Conservation (phyloP, 2,329 filamentous ascomycete species). For the Cercospora canescens region DNA sequence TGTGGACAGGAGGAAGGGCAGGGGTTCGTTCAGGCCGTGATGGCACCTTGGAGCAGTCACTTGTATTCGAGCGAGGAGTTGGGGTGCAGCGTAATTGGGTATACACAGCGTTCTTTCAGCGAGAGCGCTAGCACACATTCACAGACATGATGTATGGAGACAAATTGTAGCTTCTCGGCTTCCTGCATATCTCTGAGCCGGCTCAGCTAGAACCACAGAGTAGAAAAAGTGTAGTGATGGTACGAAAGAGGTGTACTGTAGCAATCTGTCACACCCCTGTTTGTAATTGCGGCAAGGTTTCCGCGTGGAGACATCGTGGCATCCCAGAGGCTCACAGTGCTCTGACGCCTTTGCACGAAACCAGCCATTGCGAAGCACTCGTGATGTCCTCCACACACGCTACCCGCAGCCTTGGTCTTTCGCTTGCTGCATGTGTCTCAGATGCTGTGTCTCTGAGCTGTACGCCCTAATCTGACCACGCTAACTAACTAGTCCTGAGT, state of each 20-base stretch:
- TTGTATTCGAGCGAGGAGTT: constrained; percentile 4
- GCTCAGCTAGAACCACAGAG: too few relatives aligned
- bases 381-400: background rate
- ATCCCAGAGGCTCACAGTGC: background rate
- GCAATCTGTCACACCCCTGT: too few relatives aligned
- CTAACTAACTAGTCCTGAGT: background rate
- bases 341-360: background rate
- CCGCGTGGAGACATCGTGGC: background rate
- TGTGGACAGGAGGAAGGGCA: constrained; percentile 27
- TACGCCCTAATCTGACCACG: background rate
- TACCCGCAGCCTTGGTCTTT: background rate
- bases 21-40: constrained; percentile 1
- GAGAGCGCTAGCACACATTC: background rate
- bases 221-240: too few relatives aligned
- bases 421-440: background rate
- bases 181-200: background rate
- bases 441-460: background rate
- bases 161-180: background rate
- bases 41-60: background rate
- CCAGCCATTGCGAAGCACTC: background rate
- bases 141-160: background rate
- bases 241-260: too few relatives aligned
- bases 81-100: background rate
- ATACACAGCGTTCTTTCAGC: background rate
- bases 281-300: background rate